Conservation (phyloP, 2,329 filamentous ascomycete species). For the Neophaeococcomyces aloes region DNA sequence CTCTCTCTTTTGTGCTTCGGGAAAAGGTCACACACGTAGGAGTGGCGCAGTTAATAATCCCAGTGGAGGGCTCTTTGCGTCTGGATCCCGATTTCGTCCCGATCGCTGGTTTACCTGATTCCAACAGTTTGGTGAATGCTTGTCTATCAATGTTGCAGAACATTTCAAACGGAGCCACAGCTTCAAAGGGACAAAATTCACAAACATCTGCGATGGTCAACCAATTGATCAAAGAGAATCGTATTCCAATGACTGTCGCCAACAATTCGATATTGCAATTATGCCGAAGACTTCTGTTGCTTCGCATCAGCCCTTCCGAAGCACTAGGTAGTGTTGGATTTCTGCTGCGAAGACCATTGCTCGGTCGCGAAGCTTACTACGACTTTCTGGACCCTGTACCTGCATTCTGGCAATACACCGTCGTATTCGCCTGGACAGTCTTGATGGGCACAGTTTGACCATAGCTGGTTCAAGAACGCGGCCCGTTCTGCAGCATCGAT, state of each 20-base stretch:
- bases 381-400: conserved; percentile 41
- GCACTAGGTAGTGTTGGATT: conserved; percentile 19
- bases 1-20: conserved; percentile 60
- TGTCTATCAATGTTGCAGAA: conserved; percentile 42
- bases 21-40: conserved; percentile 28
- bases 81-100: conserved; percentile 56
- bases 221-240: neutral
- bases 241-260: neutral
- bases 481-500: no score
- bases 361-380: conserved; percentile 42
- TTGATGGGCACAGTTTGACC: neutral
- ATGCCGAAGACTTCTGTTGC: conserved; percentile 29
- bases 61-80: conserved; percentile 60
- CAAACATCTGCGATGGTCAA: neutral
- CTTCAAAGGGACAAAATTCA: no score
- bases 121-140: conserved; percentile 28
- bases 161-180: conserved; percentile 5
- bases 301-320: conserved; percentile 6
- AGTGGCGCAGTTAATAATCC: conserved; percentile 38
- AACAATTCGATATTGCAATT: conserved; percentile 39
- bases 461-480: neutral
- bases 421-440: neutral
- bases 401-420: conserved; percentile 36
- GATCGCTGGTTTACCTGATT: conserved; percentile 38
- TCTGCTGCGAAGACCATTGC: conserved; percentile 34